Conservation (phyloP, 495 filamentous ascomycete genomes). For the Trichocladium uniseriatum region DNA sequence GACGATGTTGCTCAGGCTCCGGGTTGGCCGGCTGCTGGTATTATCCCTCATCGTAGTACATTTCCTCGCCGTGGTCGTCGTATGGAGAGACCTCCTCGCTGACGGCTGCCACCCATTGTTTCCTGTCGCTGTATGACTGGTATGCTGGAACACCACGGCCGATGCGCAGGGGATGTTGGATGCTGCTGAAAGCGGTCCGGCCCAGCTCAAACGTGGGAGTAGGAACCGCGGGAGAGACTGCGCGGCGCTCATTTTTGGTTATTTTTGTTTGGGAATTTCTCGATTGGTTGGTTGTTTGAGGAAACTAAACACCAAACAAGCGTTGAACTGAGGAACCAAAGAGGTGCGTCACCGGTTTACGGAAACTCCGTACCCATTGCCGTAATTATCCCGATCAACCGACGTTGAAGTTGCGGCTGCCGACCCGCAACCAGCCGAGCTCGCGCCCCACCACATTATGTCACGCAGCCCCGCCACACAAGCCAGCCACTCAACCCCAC, state of each 20-base stretch:
- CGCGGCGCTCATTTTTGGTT: constrained; percentile 19
- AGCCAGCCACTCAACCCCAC: not conserved
- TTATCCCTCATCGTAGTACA: not conserved
- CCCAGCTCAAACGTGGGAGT: constrained; percentile 47
- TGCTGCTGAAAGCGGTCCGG: constrained; percentile 15
- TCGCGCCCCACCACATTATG: not conserved
- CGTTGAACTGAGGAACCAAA: not conserved
- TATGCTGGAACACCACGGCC: constrained; percentile 10
- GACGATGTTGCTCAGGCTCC: constrained; percentile 8
- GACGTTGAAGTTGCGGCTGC: constrained; percentile 1
- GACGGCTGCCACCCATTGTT: constrained; percentile 2
- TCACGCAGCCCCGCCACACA: not conserved
- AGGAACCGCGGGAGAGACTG: constrained; percentile 42
- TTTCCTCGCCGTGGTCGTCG: not conserved
- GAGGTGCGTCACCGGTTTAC: not conserved
- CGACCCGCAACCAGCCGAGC: too few relatives aligned
- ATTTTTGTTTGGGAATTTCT: not conserved
- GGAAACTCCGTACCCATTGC: not conserved
- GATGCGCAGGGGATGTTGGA: constrained; percentile 6
- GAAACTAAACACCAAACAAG: not conserved
- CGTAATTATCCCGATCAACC: not conserved
- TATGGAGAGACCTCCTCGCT: constrained; percentile 9
- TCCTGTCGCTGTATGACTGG: not conserved
- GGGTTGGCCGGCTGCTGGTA: not conserved
- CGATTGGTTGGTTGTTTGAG: not conserved